Conservation (phyloP, 2,329 filamentous ascomycete genomes). For the Phialophora expanda region DNA sequence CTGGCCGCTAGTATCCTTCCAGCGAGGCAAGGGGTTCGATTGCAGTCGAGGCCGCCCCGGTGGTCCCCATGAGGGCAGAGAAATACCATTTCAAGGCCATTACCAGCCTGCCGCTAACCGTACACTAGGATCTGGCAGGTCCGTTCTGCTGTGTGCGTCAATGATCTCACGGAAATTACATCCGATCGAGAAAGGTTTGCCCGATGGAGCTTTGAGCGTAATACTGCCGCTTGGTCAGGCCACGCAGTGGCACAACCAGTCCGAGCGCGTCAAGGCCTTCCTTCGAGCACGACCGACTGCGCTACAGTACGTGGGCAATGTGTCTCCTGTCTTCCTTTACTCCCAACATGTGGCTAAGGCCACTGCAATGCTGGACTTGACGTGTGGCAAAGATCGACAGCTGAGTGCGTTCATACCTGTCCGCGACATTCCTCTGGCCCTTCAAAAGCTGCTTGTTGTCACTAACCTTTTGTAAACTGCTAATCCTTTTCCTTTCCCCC, state of each 20-base stretch:
- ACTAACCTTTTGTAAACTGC: background rate
- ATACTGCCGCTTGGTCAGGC: slow-evolving; percentile 22
- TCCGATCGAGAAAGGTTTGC: background rate
- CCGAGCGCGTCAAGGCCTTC: background rate
- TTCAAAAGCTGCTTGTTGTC: slow-evolving; percentile 15
- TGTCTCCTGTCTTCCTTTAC: slow-evolving; percentile 3
- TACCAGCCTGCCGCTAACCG: background rate
- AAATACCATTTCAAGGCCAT: background rate
- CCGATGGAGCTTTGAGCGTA: slow-evolving; percentile 14
- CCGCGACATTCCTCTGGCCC: background rate
- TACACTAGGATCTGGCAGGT: background rate
- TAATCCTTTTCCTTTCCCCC: slow-evolving; percentile 3
- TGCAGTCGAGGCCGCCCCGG: background rate
- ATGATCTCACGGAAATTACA: background rate
- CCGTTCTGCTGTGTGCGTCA: background rate
- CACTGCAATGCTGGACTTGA: background rate
- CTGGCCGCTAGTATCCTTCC: background rate
- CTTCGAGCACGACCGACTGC: background rate
- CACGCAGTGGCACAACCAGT: slow-evolving; percentile 28
- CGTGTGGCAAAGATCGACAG: background rate
- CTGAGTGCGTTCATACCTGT: background rate
- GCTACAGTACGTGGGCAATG: background rate
- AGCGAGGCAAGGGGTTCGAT: background rate
- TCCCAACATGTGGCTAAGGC: background rate
- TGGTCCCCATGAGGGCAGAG: background rate